phyloP scores from a whole-genome alignment of 352 stramenopile species.

The Globisporangium nagaii region DNA sequence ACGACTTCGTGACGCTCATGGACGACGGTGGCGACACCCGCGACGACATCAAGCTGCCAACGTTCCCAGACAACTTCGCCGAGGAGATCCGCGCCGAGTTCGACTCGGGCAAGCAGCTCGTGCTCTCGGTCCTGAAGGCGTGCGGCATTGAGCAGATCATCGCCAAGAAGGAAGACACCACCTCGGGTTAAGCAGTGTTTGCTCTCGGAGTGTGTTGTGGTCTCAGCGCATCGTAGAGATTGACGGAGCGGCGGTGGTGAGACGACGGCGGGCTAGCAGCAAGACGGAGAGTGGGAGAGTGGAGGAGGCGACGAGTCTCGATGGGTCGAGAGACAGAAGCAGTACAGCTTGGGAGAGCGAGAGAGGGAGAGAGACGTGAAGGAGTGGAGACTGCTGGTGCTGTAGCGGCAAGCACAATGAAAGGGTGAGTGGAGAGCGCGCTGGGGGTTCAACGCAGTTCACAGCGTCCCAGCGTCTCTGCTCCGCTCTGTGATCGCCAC shows the following conservation, averaged over 20 bases:
- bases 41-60: constrained; percentile 97
- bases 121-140: constrained; percentile 94
- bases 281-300: not conserved
- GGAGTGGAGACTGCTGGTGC: not conserved
- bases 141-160: constrained; percentile 98
- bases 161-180: constrained; percentile 94
- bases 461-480: not conserved
- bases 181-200: constrained; percentile 10
- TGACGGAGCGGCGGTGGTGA: not conserved
- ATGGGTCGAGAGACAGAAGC: not conserved
- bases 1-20: constrained; percentile 98
- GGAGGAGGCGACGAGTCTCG: too few species aligned
- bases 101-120: constrained; percentile 94
- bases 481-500: too few species aligned
- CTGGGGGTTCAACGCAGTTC: not conserved
- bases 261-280: not conserved
- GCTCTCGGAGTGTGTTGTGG: not conserved
- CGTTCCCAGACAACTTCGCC: constrained; percentile 93
- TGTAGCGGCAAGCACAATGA: too few species aligned
- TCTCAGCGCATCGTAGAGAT: not conserved
- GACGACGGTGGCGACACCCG: constrained; percentile 96
- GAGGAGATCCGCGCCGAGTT: constrained; percentile 97
- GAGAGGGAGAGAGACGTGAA: not conserved
- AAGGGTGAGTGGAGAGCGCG: not conserved
- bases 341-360: not conserved